Evolutionary conservation across 78 protist genomes (phyloP).

Genomic region (Goniomonas avonlea): DNA sequence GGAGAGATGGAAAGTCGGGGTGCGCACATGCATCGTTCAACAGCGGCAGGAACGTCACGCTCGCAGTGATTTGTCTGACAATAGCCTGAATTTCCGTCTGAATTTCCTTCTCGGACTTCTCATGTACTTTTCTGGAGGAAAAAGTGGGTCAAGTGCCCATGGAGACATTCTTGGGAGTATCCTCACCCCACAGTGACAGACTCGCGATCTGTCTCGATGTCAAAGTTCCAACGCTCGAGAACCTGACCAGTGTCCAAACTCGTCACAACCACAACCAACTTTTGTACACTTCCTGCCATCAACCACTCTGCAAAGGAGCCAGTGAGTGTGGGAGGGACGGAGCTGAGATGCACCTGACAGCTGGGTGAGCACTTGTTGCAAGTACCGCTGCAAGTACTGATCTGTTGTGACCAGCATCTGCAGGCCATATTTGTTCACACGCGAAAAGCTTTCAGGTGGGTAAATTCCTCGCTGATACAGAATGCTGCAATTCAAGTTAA

Average conservation of each 20-base stretch:
- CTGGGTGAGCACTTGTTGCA: constrained; percentile 72
- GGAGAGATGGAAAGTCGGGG: background rate
- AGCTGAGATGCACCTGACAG: constrained; percentile 30
- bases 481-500: too few species aligned
- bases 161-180: background rate
- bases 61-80: constrained; percentile 91
- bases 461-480: constrained; percentile 87
- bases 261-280: constrained; percentile 87
- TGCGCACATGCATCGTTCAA: constrained; percentile 53
- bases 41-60: constrained; percentile 89
- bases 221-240: constrained; percentile 95
- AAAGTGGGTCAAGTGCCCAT: background rate
- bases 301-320: constrained; percentile 74
- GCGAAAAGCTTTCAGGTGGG: constrained; percentile 83
- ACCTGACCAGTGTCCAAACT: constrained; percentile 47
- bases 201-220: constrained; percentile 71
- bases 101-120: constrained; percentile 70
- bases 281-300: constrained; percentile 64
- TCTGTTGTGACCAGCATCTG: constrained; percentile 79
- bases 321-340: background rate
- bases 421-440: constrained; percentile 81
- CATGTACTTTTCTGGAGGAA: background rate
- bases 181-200: too few species aligned
- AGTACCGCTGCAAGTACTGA: constrained; percentile 68
- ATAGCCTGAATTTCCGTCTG: constrained; percentile 84